These are phyloP conservation scores for Phytophthora idaei DNA, from an alignment of 352 stramenopile genomes.

Conservation along the genomic window DNA sequence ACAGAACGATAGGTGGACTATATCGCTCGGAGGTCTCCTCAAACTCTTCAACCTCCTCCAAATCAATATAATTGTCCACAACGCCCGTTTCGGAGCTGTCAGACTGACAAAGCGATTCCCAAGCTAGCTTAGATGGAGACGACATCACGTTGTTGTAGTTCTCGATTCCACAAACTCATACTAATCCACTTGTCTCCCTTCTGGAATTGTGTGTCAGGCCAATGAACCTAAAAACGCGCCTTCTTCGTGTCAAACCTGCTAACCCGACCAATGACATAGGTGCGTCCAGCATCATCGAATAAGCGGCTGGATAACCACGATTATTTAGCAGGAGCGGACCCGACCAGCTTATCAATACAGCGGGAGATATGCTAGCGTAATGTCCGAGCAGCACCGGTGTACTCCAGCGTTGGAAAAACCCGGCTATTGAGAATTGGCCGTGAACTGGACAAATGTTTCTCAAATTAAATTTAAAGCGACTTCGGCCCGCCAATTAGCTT, in stretches of 20 bases:
- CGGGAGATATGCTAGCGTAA: background rate
- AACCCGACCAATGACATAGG: slow-evolving; percentile 15
- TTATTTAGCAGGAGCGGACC: slow-evolving; percentile 16
- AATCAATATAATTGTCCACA: slow-evolving; percentile 6
- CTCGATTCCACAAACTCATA: slow-evolving; percentile 6
- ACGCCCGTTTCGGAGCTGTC: slow-evolving; percentile 5
- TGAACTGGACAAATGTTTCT: too few species aligned
- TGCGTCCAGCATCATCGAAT: slow-evolving; percentile 11
- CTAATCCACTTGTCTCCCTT: slow-evolving; percentile 4
- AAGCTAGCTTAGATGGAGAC: slow-evolving; percentile 12
- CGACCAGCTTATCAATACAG: slow-evolving; percentile 14
- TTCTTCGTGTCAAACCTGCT: slow-evolving; percentile 17
- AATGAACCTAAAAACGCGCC: slow-evolving; percentile 11
- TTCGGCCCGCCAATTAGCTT: too few species aligned
- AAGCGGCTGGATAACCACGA: slow-evolving; percentile 6
- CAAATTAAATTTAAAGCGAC: too few species aligned
- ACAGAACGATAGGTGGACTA: background rate
- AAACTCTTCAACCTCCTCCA: slow-evolving; percentile 7
- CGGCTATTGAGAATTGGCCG: too few species aligned
- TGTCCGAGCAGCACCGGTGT: too few species aligned
- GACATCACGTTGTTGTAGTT: slow-evolving; percentile 18
- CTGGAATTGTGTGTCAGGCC: slow-evolving; percentile 27
- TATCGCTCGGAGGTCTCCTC: slow-evolving; percentile 5
- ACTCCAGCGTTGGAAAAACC: too few species aligned
- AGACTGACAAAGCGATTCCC: slow-evolving; percentile 6